Base-by-base conservation (phyloP, 1,284 basidiomycete genomes). In the Exobasidium cylindrosporum region DNA sequence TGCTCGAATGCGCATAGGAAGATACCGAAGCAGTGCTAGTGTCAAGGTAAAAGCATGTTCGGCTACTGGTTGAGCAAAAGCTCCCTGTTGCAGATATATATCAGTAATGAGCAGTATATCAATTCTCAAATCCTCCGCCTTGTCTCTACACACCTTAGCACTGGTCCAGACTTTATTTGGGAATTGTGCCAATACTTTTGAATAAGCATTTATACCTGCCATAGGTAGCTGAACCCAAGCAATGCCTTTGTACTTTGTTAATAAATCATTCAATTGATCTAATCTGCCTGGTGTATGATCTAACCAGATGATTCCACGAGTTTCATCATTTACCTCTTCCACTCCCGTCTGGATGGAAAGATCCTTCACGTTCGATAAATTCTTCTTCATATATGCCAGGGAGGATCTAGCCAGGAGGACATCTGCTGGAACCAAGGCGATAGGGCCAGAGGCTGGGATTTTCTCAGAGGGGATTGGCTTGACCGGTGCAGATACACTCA, bases 191-290 rank as follows among this genome's bases (percentile, higher is more conserved):
- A 72, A 68, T 4, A 73, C 31, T 0, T 53, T 30, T 1, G 58
- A 10, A 40, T 65, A 73, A 2, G 63, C 54, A 13, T 72, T 67
- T 2, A 74, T 64, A 3, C 73, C 73, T 3, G 70, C 66, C 70
- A 70, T 70, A 3, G 70, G 70, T 26, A 76, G 40, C 40, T 74
- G 72, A 1, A 76, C 61, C 49, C 69, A 72, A 1, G 40, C 32
- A 14, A 76, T 44, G 1, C 43, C 17, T 4, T 56, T 29, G 23
- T 47, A 29, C 11, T 28, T 32, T 4, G 47, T 24, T 6, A 67
- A 54, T n/a, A 50, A 46, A 47, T 64, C 46, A 17, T 47, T 29
- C 7, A 66, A 52, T 10, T 29, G 44, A n/a, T 23, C 44, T 14
- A 44, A 26, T 47, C 54, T 32, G 10, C 23, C 13, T 24, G 28